phyloP scores from a whole-genome alignment of 148 eudicot genomes.

The Oxyria digyna region DNA sequence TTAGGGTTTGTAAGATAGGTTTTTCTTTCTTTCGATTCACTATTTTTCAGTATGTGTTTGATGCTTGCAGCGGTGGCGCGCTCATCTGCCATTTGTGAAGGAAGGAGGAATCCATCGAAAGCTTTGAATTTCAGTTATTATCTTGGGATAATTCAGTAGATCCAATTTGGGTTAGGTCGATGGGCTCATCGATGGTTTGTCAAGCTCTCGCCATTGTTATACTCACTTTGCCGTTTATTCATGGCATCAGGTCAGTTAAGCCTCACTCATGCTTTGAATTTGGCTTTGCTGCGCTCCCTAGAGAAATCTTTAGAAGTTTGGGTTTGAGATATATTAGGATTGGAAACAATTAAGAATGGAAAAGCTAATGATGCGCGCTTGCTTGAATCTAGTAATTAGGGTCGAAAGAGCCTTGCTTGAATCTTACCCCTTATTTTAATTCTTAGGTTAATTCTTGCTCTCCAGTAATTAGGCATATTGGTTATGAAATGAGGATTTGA shows the following conservation, averaged over 20 bases:
- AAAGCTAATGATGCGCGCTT: constrained; percentile 2
- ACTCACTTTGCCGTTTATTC: background rate
- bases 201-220: background rate
- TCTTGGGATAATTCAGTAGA: background rate
- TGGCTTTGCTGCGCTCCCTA: background rate
- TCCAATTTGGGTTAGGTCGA: background rate
- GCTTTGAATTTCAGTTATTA: background rate
- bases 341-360: background rate
- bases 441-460: background rate
- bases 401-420: background rate
- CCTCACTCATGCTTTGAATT: background rate
- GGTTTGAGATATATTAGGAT: background rate
- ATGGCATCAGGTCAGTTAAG: constrained; percentile 1
- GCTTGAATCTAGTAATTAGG: background rate
- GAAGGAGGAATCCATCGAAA: background rate
- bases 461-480: background rate
- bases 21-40: no score
- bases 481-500: background rate
- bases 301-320: background rate
- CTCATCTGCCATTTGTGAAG: background rate
- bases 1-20: no score
- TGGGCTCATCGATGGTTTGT: background rate
- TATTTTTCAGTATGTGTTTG: no score
- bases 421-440: background rate
- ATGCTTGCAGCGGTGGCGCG: no score